Base-by-base conservation (phyloP, 176 grass and related monocot species). In the Triticum monococcum region DNA sequence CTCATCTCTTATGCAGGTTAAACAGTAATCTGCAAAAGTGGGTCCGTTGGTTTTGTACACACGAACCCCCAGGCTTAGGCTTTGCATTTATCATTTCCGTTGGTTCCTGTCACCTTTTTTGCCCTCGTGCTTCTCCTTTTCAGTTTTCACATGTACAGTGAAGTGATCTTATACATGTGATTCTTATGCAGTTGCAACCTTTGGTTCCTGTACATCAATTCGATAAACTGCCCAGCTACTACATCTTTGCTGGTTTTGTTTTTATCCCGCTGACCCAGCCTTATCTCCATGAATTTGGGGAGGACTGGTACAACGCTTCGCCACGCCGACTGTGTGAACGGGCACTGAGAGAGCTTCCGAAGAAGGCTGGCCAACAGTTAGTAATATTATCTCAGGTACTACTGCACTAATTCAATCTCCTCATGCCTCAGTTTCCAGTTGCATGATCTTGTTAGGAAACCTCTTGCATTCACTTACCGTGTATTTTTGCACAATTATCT, bases 221-320 rank as follows among this genome's bases (percentile, higher is more conserved):
- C 14, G 93, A 98, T 88, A 88, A 92, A 77, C 79, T 98, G 72
- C 96, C 96, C 65, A 96, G 93, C 81, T 98, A 96, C 71, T 98
- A 96, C 83, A 98, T 98, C 30, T 98, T 98, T 82, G 92, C 93
- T 72, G 96, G 96, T 85, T 92, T 98, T 71, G 86, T 98, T 43
- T 98, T 98, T 85, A 85, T 96, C 70, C 96, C 93, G 23, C 89
- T 98, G 28, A 94, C 93, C 81, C 96, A 96, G 79, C 96, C 96
- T 78, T 98, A 98, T 84, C 96, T 98, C 86, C 96, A 98, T 85
- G 96, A 98, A 79, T 96, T 91, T 91, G 96, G 96, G 78, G 96
- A 95, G 60, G 96, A 98, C 84, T 98, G 93, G 96, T 98, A 96
- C 87, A 98, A 98, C 62, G 75, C 50, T 86, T 98, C 96, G 3